Evolutionary conservation across 2,329 filamentous ascomycete genomes (phyloP).

Genomic region (Apiospora aurea): DNA sequence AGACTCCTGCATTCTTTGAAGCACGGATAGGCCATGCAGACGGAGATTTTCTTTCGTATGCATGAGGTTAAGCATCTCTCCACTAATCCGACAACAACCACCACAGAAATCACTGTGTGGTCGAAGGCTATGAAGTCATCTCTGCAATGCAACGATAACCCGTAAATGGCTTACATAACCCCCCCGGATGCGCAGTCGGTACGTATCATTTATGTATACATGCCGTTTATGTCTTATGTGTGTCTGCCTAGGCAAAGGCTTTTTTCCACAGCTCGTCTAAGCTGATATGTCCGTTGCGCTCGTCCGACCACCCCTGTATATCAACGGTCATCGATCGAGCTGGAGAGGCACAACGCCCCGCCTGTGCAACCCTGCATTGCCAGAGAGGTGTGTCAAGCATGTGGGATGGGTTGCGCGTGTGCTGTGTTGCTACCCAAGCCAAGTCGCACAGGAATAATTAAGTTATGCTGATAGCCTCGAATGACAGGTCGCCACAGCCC

Average conservation of each 20-base stretch:
- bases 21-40: not conserved
- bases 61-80: constrained; percentile 13
- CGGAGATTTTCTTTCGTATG: not conserved
- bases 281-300: not conserved
- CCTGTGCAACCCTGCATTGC: not conserved
- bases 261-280: not conserved
- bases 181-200: not conserved
- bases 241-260: not conserved
- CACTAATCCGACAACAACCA: constrained; percentile 24
- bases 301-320: constrained; percentile 16
- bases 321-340: constrained; percentile 11
- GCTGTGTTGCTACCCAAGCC: constrained; percentile 21
- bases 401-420: constrained; percentile 1
- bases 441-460: not conserved
- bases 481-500: not conserved
- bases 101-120: constrained; percentile 9
- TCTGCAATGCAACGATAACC: constrained; percentile 21
- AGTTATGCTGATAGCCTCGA: not conserved
- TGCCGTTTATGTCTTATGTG: not conserved
- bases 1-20: not conserved
- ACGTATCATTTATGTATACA: not conserved
- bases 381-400: constrained; percentile 13
- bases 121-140: constrained; percentile 27
- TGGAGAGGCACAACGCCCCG: not conserved
- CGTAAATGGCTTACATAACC: not conserved